Conservation (phyloP, 2,329 filamentous ascomycete genomes). For the Pestalotiopsis sp. region DNA sequence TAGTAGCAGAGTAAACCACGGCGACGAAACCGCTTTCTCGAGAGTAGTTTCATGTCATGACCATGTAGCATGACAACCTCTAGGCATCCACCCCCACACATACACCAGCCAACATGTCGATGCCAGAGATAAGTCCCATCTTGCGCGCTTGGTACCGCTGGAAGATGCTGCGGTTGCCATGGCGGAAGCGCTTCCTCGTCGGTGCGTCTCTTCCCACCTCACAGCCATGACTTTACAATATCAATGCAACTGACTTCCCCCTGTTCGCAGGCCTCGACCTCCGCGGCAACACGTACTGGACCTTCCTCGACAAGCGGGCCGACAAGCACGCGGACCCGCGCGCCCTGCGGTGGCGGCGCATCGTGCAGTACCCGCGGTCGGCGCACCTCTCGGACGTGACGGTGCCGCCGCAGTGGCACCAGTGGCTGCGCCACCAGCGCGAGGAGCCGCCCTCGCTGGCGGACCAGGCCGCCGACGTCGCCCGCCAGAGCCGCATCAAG, state of each 20-base stretch:
- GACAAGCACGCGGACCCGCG: conserved; percentile 26
- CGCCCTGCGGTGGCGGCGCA: conserved; percentile 55
- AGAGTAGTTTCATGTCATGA: neutral
- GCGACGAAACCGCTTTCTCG: neutral
- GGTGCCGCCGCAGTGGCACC: conserved; percentile 65
- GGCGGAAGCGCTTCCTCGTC: conserved; percentile 63
- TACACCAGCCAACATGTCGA: conserved; percentile 27
- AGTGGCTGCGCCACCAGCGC: conserved; percentile 66
- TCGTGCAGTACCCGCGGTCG: conserved; percentile 57
- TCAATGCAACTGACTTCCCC: neutral
- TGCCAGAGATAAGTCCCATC: conserved; percentile 37
- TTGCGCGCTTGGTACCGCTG: conserved; percentile 56
- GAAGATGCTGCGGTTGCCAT: conserved; percentile 63
- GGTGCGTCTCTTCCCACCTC: conserved; percentile 41
- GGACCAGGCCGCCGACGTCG: conserved; percentile 57
- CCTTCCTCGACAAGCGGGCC: conserved; percentile 51
- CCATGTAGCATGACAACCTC: neutral
- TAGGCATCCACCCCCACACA: neutral
- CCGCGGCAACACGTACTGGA: conserved; percentile 68
- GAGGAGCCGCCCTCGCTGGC: conserved; percentile 51
- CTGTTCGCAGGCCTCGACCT: conserved; percentile 58
- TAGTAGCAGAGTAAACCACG: neutral
- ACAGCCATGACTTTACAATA: neutral
- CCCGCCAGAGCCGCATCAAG: conserved; percentile 53
- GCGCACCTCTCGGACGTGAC: conserved; percentile 55